These are phyloP conservation scores for Ustilago vetiveriae DNA, from an alignment of 1,284 basidiomycete genomes.

Conservation along the genomic window DNA sequence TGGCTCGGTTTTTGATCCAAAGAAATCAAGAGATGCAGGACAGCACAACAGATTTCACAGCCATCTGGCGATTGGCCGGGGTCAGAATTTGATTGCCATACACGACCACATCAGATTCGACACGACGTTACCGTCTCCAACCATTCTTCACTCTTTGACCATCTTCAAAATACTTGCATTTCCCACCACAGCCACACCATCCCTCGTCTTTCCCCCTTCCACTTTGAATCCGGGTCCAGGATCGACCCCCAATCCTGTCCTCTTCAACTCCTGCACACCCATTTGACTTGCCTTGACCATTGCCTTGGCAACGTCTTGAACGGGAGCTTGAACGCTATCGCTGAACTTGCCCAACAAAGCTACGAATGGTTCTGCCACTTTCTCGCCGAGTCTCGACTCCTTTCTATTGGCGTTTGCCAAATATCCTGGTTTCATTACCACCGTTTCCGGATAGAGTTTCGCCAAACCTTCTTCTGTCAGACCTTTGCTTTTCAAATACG, in stretches of 20 bases:
- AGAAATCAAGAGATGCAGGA: background rate
- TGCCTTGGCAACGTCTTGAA: conserved; percentile 28
- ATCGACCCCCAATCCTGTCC: background rate
- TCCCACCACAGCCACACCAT: conserved; percentile 1
- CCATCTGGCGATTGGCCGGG: conserved; percentile 29
- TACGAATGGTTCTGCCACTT: conserved; percentile 7
- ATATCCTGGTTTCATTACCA: conserved; percentile 75
- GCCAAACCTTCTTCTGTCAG: conserved; percentile 77
- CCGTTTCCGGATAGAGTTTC: conserved; percentile 74
- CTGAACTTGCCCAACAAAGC: conserved; percentile 6
- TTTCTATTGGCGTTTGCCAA: conserved; percentile 68
- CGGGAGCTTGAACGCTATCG: conserved; percentile 12
- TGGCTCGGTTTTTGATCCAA: conserved; percentile 28
- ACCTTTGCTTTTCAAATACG: conserved; percentile 72
- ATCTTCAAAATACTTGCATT: conserved; percentile 16
- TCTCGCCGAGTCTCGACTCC: conserved; percentile 68
- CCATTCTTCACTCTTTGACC: conserved; percentile 10
- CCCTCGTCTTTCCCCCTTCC: conserved; percentile 1
- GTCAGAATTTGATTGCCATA: too few relatives aligned
- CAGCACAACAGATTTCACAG: background rate
- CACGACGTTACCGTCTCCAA: too few relatives aligned
- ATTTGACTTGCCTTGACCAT: conserved; percentile 34
- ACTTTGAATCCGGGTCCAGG: conserved; percentile 17
- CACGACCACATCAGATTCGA: too few relatives aligned
- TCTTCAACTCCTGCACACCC: conserved; percentile 17